Conservation (phyloP, 2,329 filamentous ascomycete genomes). For the Colletotrichum paranaense region DNA sequence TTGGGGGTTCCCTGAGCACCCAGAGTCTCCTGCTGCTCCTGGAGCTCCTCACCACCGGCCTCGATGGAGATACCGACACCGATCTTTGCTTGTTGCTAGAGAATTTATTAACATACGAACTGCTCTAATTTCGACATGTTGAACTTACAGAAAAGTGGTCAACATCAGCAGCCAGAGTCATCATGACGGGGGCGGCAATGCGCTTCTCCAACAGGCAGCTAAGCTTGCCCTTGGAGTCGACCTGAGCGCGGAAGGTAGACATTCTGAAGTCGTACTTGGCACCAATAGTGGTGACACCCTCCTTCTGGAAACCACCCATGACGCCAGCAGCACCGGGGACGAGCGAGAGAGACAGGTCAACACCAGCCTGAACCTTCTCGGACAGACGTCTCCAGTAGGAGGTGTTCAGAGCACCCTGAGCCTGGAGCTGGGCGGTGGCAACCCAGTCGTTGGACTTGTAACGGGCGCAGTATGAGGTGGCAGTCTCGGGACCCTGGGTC, state of each 20-base stretch:
- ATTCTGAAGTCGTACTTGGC: conserved; percentile 99
- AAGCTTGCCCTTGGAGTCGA: conserved; percentile 95
- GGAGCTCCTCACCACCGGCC: conserved; percentile 84
- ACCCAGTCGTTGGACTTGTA: conserved; percentile 96
- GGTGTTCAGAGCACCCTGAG: conserved; percentile 85
- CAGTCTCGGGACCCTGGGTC: conserved; percentile 89
- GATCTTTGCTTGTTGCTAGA: conserved; percentile 92
- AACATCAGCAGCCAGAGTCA: conserved; percentile 96
- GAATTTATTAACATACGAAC: conserved; percentile 42
- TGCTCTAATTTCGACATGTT: neutral
- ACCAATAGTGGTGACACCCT: conserved; percentile 90
- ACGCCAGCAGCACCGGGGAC: conserved; percentile 72
- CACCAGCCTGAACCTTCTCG: conserved; percentile 95
- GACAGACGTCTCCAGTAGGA: conserved; percentile 95
- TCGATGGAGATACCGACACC: conserved; percentile 95
- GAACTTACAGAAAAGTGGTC: conserved; percentile 90
- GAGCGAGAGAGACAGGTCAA: conserved; percentile 92
- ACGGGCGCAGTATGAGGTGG: conserved; percentile 87
- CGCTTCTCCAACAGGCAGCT: conserved; percentile 95
- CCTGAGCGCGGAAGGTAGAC: conserved; percentile 93
- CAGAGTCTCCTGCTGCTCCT: conserved; percentile 81
- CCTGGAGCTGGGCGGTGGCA: conserved; percentile 86
- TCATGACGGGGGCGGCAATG: conserved; percentile 89
- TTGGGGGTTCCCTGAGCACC: conserved; percentile 65
- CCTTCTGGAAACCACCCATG: conserved; percentile 84